Percentiles rank a stretch among this genome's conserved stretches.
Evolutionary conservation across 345 rosid genomes (phyloP).

Genomic region (Mangifera indica): DNA sequence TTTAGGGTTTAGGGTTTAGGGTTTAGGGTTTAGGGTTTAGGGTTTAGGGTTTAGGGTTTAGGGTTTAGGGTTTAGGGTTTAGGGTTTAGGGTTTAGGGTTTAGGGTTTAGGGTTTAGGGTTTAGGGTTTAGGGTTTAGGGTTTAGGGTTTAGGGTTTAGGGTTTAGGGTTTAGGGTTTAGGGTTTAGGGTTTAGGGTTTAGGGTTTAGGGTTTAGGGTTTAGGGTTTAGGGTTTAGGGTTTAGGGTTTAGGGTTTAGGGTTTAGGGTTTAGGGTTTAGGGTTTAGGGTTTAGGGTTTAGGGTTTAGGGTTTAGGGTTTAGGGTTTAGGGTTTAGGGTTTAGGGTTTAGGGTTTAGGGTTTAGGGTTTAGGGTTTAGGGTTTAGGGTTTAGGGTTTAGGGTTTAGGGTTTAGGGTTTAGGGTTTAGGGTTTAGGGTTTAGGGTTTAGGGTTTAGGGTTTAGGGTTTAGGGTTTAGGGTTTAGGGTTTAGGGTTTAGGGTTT

Average conservation of each 20-base stretch:
- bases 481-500: constrained; percentile 6
- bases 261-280: constrained; percentile 17
- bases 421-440: constrained; percentile 11
- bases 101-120: constrained; percentile 27
- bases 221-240: constrained; percentile 18
- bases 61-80: background rate
- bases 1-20: too few relatives aligned
- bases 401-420: constrained; percentile 15
- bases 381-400: constrained; percentile 22
- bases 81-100: constrained; percentile 22
- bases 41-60: constrained; percentile 23
- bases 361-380: constrained; percentile 8
- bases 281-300: constrained; percentile 10
- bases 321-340: constrained; percentile 15
- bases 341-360: constrained; percentile 16
- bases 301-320: background rate
- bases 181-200: constrained; percentile 24
- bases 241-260: constrained; percentile 21
- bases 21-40: constrained; percentile 28
- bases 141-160: constrained; percentile 9
- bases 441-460: background rate
- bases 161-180: too few relatives aligned
- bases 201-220: constrained; percentile 22
- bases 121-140: constrained; percentile 24
- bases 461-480: constrained; percentile 17